phyloP scores from a whole-genome alignment of 495 filamentous ascomycete genomes.

The Aspergillus cavernicola region DNA sequence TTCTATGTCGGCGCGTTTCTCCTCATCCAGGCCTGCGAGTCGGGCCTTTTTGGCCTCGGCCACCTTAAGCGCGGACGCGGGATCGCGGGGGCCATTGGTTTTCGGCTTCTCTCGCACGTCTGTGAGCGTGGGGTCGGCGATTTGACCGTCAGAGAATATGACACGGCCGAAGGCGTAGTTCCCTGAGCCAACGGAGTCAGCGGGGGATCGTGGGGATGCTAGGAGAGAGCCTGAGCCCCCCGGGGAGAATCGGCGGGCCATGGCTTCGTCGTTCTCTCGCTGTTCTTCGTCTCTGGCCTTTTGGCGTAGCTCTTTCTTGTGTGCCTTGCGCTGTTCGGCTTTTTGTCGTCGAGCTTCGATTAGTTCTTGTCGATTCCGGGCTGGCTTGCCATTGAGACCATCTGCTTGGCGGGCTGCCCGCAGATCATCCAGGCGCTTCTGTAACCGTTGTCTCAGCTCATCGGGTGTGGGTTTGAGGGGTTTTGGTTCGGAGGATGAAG shows the following conservation, averaged over 20 bases:
- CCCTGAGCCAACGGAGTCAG: slow-evolving; percentile 38
- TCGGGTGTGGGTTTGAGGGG: slow-evolving; percentile 56
- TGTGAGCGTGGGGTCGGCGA: slow-evolving; percentile 62
- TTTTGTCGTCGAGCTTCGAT: slow-evolving; percentile 85
- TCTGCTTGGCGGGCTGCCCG: slow-evolving; percentile 80
- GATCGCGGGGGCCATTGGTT: slow-evolving; percentile 73
- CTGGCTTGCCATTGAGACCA: slow-evolving; percentile 70
- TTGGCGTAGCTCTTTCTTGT: slow-evolving; percentile 76
- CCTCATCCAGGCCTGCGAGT: slow-evolving; percentile 63
- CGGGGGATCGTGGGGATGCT: slow-evolving; percentile 50
- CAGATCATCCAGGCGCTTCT: slow-evolving; percentile 75
- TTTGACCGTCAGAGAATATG: slow-evolving; percentile 78
- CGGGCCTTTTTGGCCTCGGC: slow-evolving; percentile 72
- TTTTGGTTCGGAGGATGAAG: slow-evolving; percentile 34
- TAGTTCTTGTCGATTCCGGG: slow-evolving; percentile 79
- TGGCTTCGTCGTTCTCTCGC: slow-evolving; percentile 61
- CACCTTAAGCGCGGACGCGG: slow-evolving; percentile 66
- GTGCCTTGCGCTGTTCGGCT: slow-evolving; percentile 75
- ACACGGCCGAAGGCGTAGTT: slow-evolving; percentile 85
- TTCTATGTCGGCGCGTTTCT: slow-evolving; percentile 76
- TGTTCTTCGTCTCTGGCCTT: slow-evolving; percentile 75
- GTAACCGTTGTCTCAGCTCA: slow-evolving; percentile 68
- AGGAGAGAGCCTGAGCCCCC: slow-evolving; percentile 52
- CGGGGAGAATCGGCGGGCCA: slow-evolving; percentile 53
- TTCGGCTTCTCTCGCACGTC: slow-evolving; percentile 57